These are phyloP conservation scores for Amanita inopinata DNA, from an alignment of 768 basidiomycete species.

Conservation along the genomic window DNA sequence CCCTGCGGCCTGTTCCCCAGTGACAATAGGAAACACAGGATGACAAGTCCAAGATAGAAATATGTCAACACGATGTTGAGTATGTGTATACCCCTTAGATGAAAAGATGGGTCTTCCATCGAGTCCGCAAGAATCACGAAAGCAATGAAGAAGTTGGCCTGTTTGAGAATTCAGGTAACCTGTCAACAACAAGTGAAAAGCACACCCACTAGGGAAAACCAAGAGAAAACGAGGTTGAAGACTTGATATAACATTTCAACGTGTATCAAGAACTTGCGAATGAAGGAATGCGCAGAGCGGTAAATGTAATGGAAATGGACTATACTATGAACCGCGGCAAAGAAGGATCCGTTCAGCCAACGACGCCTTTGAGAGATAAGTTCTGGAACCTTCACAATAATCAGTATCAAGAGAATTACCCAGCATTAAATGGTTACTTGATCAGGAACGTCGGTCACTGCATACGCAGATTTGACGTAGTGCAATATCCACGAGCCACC, in stretches of 20 bases:
- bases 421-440: constrained; percentile 36
- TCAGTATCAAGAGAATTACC: background rate
- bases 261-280: constrained; percentile 91
- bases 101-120: constrained; percentile 54
- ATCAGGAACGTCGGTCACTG: constrained; percentile 89
- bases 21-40: constrained; percentile 81
- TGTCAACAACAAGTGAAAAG: background rate
- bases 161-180: background rate
- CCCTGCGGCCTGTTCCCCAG: constrained; percentile 92
- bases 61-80: constrained; percentile 78
- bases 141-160: constrained; percentile 90
- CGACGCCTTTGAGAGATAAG: constrained; percentile 90
- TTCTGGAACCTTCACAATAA: constrained; percentile 62
- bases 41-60: constrained; percentile 77
- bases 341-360: constrained; percentile 98
- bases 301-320: constrained; percentile 95
- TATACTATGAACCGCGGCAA: constrained; percentile 87
- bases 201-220: constrained; percentile 67
- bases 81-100: constrained; percentile 52
- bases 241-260: constrained; percentile 87
- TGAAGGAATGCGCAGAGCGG: constrained; percentile 72
- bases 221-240: constrained; percentile 87
- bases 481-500: constrained; percentile 86
- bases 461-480: constrained; percentile 93
- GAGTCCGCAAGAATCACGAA: constrained; percentile 71